phyloP scores from a whole-genome alignment of 371 early-diverging fungal genomes.

The Quaeritorhiza haematococci region DNA sequence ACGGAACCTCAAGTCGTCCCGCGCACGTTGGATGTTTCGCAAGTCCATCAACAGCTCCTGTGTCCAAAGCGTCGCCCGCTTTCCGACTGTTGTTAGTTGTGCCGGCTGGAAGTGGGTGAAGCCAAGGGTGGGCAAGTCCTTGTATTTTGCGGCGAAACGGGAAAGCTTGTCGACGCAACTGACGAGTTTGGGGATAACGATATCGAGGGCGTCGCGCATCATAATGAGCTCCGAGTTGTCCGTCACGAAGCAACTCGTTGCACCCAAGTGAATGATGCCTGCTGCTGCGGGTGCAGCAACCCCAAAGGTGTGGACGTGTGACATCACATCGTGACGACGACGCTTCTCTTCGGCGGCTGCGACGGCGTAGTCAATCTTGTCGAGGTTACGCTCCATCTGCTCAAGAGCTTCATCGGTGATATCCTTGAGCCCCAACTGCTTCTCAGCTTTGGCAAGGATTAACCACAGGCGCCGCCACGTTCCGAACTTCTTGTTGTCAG shows the following conservation, averaged over 20 bases:
- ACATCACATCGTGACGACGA: slow-evolving; percentile 97
- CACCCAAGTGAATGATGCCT: slow-evolving; percentile 94
- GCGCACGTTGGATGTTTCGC: slow-evolving; percentile 84
- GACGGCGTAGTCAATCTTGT: slow-evolving; percentile 83
- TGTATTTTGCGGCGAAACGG: slow-evolving; percentile 73
- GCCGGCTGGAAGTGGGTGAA: slow-evolving; percentile 99
- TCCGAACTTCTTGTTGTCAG: slow-evolving; percentile 86
- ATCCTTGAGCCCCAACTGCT: slow-evolving; percentile 80
- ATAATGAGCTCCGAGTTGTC: slow-evolving; percentile 96
- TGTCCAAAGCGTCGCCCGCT: slow-evolving; percentile 94
- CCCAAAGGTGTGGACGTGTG: slow-evolving; percentile 95
- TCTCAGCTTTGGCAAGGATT: slow-evolving; percentile 87
- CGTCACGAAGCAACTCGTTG: slow-evolving; percentile 96
- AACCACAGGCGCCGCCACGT: slow-evolving; percentile 96
- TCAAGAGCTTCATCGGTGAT: slow-evolving; percentile 83
- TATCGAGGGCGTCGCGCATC: slow-evolving; percentile 87
- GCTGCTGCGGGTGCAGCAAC: slow-evolving; percentile 86
- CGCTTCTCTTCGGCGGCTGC: slow-evolving; percentile 91
- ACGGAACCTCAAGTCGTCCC: slow-evolving; percentile 85
- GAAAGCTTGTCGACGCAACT: slow-evolving; percentile 72
- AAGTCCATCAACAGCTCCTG: slow-evolving; percentile 93
- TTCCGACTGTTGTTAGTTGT: slow-evolving; percentile 95
- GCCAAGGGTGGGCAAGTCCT: slow-evolving; percentile 88
- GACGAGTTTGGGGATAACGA: slow-evolving; percentile 84
- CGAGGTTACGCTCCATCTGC: slow-evolving; percentile 81